phyloP scores from a whole-genome alignment of 1,284 basidiomycete genomes.

The Wallemia ichthyophaga region DNA sequence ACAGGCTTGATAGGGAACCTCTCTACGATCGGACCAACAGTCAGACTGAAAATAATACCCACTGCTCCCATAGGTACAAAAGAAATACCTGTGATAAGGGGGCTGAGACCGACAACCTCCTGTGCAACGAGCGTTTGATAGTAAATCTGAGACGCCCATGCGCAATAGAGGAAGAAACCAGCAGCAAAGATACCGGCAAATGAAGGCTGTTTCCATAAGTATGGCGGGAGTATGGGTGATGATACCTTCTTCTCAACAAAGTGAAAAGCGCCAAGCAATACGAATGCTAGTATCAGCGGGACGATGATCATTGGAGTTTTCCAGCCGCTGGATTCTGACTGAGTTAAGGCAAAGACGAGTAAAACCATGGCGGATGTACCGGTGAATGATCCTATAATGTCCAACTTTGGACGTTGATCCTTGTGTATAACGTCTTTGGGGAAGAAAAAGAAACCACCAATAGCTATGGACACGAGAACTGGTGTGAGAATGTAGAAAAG shows the following conservation, averaged over 20 bases:
- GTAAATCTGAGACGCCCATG: not conserved
- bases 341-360: not conserved
- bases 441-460: slow-evolving; percentile 1
- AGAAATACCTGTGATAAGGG: not conserved
- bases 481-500: slow-evolving; percentile 34
- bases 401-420: slow-evolving; percentile 1
- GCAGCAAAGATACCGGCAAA: not conserved
- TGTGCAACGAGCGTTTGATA: not conserved
- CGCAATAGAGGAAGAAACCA: not conserved
- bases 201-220: not conserved
- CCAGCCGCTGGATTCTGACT: not conserved
- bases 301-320: slow-evolving; percentile 1
- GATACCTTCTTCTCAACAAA: slow-evolving; percentile 3
- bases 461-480: not conserved
- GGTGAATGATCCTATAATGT: slow-evolving; percentile 1
- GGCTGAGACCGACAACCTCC: not conserved
- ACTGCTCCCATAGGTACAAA: not conserved
- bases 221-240: slow-evolving; percentile 1
- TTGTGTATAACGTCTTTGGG: not conserved
- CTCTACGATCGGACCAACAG: not conserved
- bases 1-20: not conserved
- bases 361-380: slow-evolving; percentile 1
- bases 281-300: slow-evolving; percentile 1
- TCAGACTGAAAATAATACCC: not conserved
- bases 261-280: not conserved